Base-by-base conservation (phyloP, 306 rosid genomes). In the Dalbergia oliveri region DNA sequence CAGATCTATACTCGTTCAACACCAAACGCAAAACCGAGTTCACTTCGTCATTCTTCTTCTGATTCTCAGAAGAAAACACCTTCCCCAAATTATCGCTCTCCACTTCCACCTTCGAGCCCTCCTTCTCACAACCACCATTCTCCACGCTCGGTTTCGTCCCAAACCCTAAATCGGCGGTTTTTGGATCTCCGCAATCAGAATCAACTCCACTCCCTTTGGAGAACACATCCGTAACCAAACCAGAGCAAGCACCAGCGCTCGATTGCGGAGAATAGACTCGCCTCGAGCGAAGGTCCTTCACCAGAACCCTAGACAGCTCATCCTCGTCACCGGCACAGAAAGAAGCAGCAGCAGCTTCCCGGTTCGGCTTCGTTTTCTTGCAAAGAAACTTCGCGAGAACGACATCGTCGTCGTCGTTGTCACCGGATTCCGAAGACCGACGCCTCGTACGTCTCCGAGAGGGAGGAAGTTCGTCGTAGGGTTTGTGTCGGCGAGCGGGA, bases 201-300 rank as follows among this genome's bases (percentile, higher is more conserved):
- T 63, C 77, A 26, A 44, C 14, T 12, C 49, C 12, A 34, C 50
- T 26, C 44, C 60, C 41, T 45, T 49, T 9, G 9, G 62, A 13
- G 34, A 47, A 33, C 19, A 50, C 69, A 13, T 33, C 21, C 1
- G 4, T 50, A 4, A 44, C 62, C 34, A 41, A 21, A 53, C 21
- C 19, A 41, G 87, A 81, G 37, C 12, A 23, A 8, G 33, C 56
- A 9, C 21, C 63, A 1, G 11, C 37, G 33, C 44, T 18, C 6
- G 88, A 72, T 57, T 23, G 85, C 1, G 87, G 88, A 3, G 97
- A 87, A 63, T 87, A 94, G 26, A 94, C 88, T 43, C 97, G 84
- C 69, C 86, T 85, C 19, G 82, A 33, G 1, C 98, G 98, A 63
- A 94, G 91, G 72, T 94, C 97, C 83, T 91, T 92, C 6, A 84